Percentiles rank a stretch among this genome's conserved stretches.
Evolutionary conservation across 768 basidiomycete genomes (phyloP).

Genomic region (Scleroderma citrinum): DNA sequence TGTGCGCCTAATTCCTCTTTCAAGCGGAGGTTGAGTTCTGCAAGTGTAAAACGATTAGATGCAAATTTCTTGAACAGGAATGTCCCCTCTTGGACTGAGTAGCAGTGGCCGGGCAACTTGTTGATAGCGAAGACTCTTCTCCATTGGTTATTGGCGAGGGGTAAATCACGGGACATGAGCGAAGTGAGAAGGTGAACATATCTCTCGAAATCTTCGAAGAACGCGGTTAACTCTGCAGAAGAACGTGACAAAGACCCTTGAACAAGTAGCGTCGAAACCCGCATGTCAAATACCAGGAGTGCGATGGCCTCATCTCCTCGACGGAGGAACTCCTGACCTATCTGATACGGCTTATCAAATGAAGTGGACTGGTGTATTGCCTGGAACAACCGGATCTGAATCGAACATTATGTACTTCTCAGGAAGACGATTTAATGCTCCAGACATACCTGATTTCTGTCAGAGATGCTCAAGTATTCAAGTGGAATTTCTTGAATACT

Average conservation of each 20-base stretch:
- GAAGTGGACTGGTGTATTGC: not conserved
- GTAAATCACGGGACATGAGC: constrained; percentile 35
- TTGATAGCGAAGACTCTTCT: not conserved
- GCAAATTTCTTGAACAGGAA: not conserved
- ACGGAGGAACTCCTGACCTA: not conserved
- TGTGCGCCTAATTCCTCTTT: not conserved
- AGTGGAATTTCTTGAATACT: constrained; percentile 8
- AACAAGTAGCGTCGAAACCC: not conserved
- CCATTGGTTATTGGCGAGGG: constrained; percentile 1
- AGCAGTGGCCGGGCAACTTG: not conserved
- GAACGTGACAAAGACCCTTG: constrained; percentile 17
- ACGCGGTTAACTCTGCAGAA: constrained; percentile 19
- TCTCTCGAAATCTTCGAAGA: constrained; percentile 19
- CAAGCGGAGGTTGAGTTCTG: not conserved
- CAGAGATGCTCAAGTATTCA: constrained; percentile 5
- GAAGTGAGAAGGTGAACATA: constrained; percentile 31
- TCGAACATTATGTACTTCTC: not conserved
- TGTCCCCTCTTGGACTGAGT: not conserved
- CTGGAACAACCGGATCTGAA: not conserved
- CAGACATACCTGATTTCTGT: not conserved
- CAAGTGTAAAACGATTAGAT: not conserved
- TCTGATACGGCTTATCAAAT: not conserved
- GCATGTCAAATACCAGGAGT: not conserved
- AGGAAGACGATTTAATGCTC: not conserved
- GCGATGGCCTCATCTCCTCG: not conserved